Percentiles rank a stretch among this genome's conserved stretches.
These are phyloP conservation scores for Cytauxzoon felis DNA, from an alignment of 169 alveolate genomes.

Conservation along the genomic window DNA sequence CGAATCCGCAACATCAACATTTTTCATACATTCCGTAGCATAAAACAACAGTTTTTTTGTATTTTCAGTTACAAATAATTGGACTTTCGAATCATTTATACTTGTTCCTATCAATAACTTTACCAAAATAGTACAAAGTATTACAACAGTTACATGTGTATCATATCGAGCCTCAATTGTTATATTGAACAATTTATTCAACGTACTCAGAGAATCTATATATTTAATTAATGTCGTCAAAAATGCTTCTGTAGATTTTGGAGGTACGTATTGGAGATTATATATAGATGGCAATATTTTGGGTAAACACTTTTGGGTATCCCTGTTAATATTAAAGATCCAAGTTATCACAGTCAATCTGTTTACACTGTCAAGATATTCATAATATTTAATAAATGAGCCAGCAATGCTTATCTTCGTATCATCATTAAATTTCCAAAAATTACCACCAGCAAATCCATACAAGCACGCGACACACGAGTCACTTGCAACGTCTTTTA, in stretches of 20 bases:
- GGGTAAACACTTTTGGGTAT: neutral
- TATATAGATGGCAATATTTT: neutral
- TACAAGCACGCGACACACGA: neutral
- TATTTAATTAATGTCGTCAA: neutral
- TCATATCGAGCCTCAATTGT: neutral
- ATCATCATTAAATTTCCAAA: conserved; percentile 33
- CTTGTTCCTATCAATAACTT: neutral
- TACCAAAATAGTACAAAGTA: neutral
- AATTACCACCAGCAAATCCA: conserved; percentile 4
- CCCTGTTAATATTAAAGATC: conserved; percentile 1
- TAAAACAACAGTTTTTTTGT: neutral
- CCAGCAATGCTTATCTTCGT: neutral
- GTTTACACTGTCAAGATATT: conserved; percentile 1
- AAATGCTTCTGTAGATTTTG: neutral
- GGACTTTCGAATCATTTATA: neutral
- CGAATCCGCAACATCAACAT: neutral
- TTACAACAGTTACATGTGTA: neutral
- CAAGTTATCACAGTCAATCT: neutral
- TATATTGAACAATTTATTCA: neutral
- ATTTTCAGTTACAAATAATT: neutral
- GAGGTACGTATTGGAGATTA: neutral
- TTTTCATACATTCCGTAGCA: neutral
- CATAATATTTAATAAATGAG: conserved; percentile 1
- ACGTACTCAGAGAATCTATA: neutral
- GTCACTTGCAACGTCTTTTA: neutral